phyloP scores from a whole-genome alignment of 2,329 filamentous ascomycete genomes.

The Botrytis pseudocinerea region DNA sequence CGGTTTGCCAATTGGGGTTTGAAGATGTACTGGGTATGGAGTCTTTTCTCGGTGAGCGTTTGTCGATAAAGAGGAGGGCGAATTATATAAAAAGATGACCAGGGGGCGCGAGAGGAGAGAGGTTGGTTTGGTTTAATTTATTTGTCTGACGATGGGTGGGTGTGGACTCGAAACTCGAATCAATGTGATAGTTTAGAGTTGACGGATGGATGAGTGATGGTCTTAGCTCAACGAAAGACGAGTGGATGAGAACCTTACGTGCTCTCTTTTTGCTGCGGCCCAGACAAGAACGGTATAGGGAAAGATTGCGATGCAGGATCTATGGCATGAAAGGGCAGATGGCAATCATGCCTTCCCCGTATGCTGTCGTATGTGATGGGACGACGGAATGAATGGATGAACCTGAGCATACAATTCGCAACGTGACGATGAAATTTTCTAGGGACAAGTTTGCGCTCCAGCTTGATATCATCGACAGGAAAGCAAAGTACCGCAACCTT shows the following conservation, averaged over 20 bases:
- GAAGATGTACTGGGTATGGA: neutral
- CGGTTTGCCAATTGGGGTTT: neutral
- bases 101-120: neutral
- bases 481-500: neutral
- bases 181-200: neutral
- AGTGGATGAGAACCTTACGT: neutral
- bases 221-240: neutral
- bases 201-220: constrained; percentile 5
- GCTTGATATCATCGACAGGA: neutral
- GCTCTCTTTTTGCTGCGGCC: neutral
- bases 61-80: neutral
- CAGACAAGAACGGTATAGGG: neutral
- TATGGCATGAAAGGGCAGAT: neutral
- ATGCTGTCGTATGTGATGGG: neutral
- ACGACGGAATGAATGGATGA: neutral
- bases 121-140: neutral
- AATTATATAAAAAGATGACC: neutral
- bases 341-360: neutral
- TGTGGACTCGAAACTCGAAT: constrained; percentile 12
- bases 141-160: neutral
- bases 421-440: neutral
- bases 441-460: neutral
- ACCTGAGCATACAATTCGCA: neutral
- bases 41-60: neutral
- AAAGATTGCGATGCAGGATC: neutral